These are phyloP conservation scores for Neofusicoccum laricinum DNA, from an alignment of 2,329 filamentous ascomycete species.

Conservation along the genomic window DNA sequence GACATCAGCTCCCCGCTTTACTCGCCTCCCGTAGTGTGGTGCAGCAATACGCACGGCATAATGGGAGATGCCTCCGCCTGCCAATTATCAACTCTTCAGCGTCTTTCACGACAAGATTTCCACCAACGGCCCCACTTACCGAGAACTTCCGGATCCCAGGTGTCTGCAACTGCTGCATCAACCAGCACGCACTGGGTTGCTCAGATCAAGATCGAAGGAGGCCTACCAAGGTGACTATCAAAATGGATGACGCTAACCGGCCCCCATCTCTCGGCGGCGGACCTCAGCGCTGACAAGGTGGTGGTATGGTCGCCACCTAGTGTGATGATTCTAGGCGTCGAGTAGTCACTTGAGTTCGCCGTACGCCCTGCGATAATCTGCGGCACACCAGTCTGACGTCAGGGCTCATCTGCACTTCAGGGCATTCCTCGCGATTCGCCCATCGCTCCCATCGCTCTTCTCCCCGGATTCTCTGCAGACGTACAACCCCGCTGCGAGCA, in stretches of 20 bases:
- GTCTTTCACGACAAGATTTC: background rate
- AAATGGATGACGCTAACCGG: constrained; percentile 58
- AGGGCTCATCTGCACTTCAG: background rate
- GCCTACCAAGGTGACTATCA: constrained; percentile 49
- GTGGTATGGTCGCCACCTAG: constrained; percentile 58
- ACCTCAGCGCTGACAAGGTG: constrained; percentile 52
- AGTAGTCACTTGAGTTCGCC: constrained; percentile 45
- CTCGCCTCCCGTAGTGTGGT: background rate
- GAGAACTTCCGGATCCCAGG: constrained; percentile 55
- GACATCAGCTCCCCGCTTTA: background rate
- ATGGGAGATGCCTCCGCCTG: constrained; percentile 56
- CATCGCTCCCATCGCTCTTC: background rate
- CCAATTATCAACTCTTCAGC: constrained; percentile 14
- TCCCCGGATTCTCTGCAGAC: background rate
- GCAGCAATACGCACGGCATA: constrained; percentile 50
- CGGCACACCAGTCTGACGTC: background rate
- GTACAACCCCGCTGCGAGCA: too few relatives aligned
- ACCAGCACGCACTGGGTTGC: background rate
- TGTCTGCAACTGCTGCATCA: constrained; percentile 39
- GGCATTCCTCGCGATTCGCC: background rate
- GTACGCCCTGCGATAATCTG: constrained; percentile 46
- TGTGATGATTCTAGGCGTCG: constrained; percentile 51
- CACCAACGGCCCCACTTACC: constrained; percentile 32
- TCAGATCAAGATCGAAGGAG: background rate
- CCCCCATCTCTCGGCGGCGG: constrained; percentile 51